Base-by-base conservation (phyloP, 352 stramenopile genomes). In the Globisporangium spiculum region DNA sequence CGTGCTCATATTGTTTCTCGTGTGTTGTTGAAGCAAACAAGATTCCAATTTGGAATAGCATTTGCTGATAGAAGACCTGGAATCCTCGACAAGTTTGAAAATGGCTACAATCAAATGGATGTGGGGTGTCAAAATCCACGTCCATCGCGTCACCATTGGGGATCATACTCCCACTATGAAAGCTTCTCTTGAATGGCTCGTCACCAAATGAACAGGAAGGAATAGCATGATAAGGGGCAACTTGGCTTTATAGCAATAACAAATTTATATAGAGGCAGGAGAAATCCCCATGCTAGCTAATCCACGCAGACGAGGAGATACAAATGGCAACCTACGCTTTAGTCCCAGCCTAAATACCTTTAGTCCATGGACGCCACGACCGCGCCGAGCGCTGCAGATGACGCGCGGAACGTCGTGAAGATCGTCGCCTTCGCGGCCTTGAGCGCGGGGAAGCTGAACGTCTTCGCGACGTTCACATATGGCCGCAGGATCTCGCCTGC, bases 371-470 rank as follows among this genome's bases (percentile, higher is more conserved):
- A 88, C 4, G 70, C 79, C n/a, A 87, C 74, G 26, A 93, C 79
- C 12, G 86, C 86, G 14, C 83, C 78, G n/a, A 90, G 69, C 22
- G 84, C 86, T n/a, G 86, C 86, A 9, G 74, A 77, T 14, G 86
- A 92, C 32, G 84, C 84, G 20, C 77, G 74, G 58, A 92, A 88
- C 14, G 86, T 92, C 65, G 86, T 94, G 63, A 83, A 77, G 48
- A 92, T 62, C 22, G 86, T 89, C n/a, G 83, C 75, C 53, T 81
- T 89, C 1, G 84, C 76, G 7, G 84, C 86, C 61, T 84, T 60
- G 61, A 94, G 75, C 34, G 86, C 86, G 4, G 86, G 86, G 20
- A 84, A 70, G 60, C 84, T 94, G 58, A 94, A 92, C 12, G 86
- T 79, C 32, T 74, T 74, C 60, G 84, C 84, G 24, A 94, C 79